Evolutionary conservation across 1,284 basidiomycete species (phyloP).

Genomic region (Marasmius tenuissimus): DNA sequence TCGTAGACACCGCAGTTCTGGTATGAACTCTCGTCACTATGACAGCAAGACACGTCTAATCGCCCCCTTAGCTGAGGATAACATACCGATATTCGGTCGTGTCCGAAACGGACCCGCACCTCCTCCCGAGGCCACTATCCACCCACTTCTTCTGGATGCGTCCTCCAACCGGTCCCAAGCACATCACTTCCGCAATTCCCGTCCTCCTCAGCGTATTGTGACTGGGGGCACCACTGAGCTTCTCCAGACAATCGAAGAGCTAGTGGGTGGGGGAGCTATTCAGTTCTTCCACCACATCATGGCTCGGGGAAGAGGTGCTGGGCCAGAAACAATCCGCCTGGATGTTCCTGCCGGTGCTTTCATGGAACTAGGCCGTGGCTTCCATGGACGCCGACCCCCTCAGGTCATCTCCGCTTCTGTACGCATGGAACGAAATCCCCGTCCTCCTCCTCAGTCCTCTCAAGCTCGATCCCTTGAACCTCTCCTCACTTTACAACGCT

Average conservation of each 20-base stretch:
- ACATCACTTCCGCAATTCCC: conserved; percentile 48
- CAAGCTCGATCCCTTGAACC: conserved; percentile 72
- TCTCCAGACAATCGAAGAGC: conserved; percentile 78
- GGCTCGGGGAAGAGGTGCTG: conserved; percentile 50
- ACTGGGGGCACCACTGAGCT: conserved; percentile 56
- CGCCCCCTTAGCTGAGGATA: conserved; percentile 42
- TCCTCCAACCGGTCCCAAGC: conserved; percentile 43
- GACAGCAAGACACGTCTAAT: not conserved
- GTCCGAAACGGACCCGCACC: conserved; percentile 47
- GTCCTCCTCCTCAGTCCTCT: conserved; percentile 45
- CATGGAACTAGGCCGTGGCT: conserved; percentile 53
- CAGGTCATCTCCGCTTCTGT: conserved; percentile 53
- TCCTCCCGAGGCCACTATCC: conserved; percentile 67
- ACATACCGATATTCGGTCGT: conserved; percentile 63
- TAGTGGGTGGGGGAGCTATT: conserved; percentile 80
- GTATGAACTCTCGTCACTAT: conserved; percentile 33
- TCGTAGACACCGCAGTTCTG: conserved; percentile 50
- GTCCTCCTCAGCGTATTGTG: conserved; percentile 57
- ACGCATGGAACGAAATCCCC: conserved; percentile 57
- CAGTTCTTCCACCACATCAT: conserved; percentile 85
- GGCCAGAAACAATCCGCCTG: conserved; percentile 68
- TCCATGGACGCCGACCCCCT: conserved; percentile 42
- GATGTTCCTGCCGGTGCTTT: conserved; percentile 68
- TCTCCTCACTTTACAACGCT: conserved; percentile 82
- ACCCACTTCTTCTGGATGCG: conserved; percentile 80